Evolutionary conservation across 495 filamentous ascomycete genomes (phyloP), one percentile per base, ranked within the genome.

Genomic region (Penicillium simplicissimum): DNA sequence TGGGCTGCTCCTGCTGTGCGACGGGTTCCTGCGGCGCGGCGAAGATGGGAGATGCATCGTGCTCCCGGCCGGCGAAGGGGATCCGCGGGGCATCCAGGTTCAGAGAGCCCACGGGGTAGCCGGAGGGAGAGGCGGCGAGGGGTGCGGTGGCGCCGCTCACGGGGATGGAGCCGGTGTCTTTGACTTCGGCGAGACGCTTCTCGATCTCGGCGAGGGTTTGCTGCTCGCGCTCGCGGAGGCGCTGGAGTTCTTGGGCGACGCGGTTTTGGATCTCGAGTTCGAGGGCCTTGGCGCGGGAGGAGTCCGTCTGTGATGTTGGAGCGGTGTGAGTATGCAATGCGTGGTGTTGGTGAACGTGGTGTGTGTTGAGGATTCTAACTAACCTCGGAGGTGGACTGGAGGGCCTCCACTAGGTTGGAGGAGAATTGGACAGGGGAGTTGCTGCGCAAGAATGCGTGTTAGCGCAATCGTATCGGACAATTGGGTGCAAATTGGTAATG

Each of bases 261-360:
- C 96, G 96, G 65, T 82, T 77, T 79, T 97, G 92, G 71, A 97
- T 89, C 64, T 91, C 87, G 60, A 96, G 87, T 76, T 98, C 95
- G 71, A 92, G 77, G 76, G 86, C 76, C 75, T 90, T 90, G 66
- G 87, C 80, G 69, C 95, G 93, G 62, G 91, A 91, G 51, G 88
- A 85, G 79, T 98, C 92, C 75, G 88, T 91, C 92, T 96, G 75
- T 60, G 54, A 28, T 13, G n/a, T 17, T 2, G 1, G 5, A n/a
- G 13, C 51, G 47, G 28, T 33, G 23, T 66, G 55, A 52, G 54
- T 67, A 49, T 31, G 0, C 2, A 33, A 58, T 63, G 21, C 54
- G 33, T 67, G 38, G 37, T 28, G 64, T 53, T 54, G 31, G 2
- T 11, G 10, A 13, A 45, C n/a, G 25, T n/a, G 21, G n/a, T 15